These are phyloP conservation scores for Fusarium nygamai DNA, from an alignment of 2,329 filamentous ascomycete species.

Conservation along the genomic window DNA sequence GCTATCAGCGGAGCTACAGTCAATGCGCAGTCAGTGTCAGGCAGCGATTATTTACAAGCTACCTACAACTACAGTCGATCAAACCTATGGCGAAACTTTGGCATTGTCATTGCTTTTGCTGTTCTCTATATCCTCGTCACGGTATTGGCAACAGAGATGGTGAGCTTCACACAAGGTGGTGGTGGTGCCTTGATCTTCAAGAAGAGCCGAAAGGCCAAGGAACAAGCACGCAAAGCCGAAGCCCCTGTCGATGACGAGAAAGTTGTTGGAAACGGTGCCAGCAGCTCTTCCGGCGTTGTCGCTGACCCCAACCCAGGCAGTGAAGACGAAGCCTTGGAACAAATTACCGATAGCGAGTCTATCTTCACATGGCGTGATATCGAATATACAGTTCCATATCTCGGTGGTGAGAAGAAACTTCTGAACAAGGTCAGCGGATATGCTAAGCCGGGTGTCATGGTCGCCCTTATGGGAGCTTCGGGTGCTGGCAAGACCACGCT, in stretches of 20 bases:
- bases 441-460: conserved; percentile 81
- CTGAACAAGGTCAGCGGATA: conserved; percentile 72
- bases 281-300: conserved; percentile 11
- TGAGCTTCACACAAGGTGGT: conserved; percentile 58
- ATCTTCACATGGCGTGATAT: conserved; percentile 78
- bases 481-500: conserved; percentile 88
- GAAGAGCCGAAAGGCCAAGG: conserved; percentile 68
- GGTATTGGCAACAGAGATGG: conserved; percentile 28
- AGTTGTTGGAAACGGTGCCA: conserved; percentile 2
- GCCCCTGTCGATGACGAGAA: conserved; percentile 45
- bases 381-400: conserved; percentile 73
- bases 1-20: conserved; percentile 59
- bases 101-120: conserved; percentile 33
- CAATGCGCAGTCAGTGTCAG: conserved; percentile 53
- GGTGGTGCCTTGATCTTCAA: conserved; percentile 79
- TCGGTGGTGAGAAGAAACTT: conserved; percentile 46
- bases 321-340: conserved; percentile 28
- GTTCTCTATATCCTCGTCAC: conserved; percentile 33
- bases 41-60: conserved; percentile 62
- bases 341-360: conserved; percentile 45
- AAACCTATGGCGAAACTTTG: conserved; percentile 38
- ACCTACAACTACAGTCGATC: conserved; percentile 56
- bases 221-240: conserved; percentile 44
- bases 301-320: background rate
- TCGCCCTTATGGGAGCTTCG: conserved; percentile 82